Evolutionary conservation across 352 stramenopile genomes (phyloP), one percentile per base, ranked within the genome.

Genomic region (Pythium oligandrum): DNA sequence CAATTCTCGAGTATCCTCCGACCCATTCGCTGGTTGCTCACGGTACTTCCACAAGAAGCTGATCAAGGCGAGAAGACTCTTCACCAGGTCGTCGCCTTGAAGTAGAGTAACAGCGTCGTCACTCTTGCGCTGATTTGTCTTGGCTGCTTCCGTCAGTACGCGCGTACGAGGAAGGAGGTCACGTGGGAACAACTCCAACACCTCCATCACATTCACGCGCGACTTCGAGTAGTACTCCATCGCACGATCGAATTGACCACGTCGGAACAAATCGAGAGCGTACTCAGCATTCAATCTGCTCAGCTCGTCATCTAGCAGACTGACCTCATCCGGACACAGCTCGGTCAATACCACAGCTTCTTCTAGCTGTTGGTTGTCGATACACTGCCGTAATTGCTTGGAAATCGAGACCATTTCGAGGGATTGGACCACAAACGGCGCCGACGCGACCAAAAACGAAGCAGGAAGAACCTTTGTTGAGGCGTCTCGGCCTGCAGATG

Each of bases 281-380:
- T 84, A 85, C 31, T 86, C 59, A 1, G 76, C 63, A 42, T 86
- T 83, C 3, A 95, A 61, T 9, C 63, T 53, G 2, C 65, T 61
- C 26, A 75, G 63, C 37, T 91, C 73, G n/a, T 59, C 66, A 30
- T 85, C 64, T 34, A 68, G 75, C 1, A 95, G 52, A 6, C 71
- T 62, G 40, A 70, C 73, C 31, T 90, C 75, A n/a, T 87, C 71
- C 0, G 82, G 78, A 35, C 83, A 92, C 11, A 90, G 48, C 48
- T 83, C 71, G 31, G 68, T 83, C 12, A 94, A 55, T n/a, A 68
- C 64, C 7, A 91, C 71, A 0, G 83, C 81, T 44, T 92, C 75
- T 50, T 75, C 63, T 7, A 88, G 56, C 4, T 64, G 68, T 2
- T 60, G 44, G 11, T 64, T 62, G 4, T 52, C 56, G 26, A 83